phyloP scores from a whole-genome alignment of 495 filamentous ascomycete species.

The Neurospora hispaniola region DNA sequence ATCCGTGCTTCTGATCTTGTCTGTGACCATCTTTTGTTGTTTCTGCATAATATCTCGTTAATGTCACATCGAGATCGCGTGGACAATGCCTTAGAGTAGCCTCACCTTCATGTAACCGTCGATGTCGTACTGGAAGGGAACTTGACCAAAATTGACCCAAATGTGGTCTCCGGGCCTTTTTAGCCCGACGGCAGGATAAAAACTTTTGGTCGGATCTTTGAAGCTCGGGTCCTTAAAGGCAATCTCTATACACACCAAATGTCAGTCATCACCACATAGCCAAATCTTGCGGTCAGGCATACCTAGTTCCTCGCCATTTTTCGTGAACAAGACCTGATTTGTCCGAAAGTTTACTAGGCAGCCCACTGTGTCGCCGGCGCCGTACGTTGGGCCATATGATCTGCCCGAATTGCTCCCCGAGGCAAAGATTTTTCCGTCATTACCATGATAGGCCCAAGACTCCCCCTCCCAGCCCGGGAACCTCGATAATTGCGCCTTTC shows the following conservation, averaged over 20 bases:
- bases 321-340: constrained; percentile 86
- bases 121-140: constrained; percentile 85
- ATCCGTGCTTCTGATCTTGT: constrained; percentile 27
- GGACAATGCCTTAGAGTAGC: background rate
- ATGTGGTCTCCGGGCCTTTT: constrained; percentile 80
- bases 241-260: constrained; percentile 40
- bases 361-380: constrained; percentile 67
- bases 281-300: constrained; percentile 15
- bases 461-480: constrained; percentile 93
- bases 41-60: constrained; percentile 38
- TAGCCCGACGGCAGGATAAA: constrained; percentile 89
- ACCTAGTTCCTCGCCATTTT: constrained; percentile 77
- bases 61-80: background rate
- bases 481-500: constrained; percentile 63
- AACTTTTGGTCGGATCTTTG: constrained; percentile 42
- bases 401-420: constrained; percentile 59
- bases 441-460: constrained; percentile 95
- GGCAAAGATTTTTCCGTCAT: constrained; percentile 83
- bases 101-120: constrained; percentile 72
- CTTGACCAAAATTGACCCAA: constrained; percentile 84
- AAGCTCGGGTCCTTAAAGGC: constrained; percentile 79
- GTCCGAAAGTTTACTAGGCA: constrained; percentile 91
- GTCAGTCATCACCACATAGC: constrained; percentile 11
- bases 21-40: constrained; percentile 41
- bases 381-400: constrained; percentile 62